Evolutionary conservation across 2,329 filamentous ascomycete genomes (phyloP).

Genomic region (Septoria petroselini): DNA sequence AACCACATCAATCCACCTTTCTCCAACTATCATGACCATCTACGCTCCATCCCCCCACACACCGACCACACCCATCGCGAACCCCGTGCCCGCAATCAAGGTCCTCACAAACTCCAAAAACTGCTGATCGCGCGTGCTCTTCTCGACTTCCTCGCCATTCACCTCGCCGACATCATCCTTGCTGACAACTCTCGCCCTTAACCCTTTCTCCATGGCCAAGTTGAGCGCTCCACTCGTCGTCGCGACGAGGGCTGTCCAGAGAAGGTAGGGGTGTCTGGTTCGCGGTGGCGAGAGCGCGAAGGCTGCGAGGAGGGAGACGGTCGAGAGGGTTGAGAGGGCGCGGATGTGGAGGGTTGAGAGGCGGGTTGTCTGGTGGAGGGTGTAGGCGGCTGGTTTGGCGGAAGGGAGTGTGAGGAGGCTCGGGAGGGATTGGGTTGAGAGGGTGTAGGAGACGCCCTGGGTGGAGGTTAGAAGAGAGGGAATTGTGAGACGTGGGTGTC

Average conservation of each 20-base stretch:
- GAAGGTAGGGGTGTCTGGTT: slow-evolving; percentile 79
- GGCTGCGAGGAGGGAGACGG: slow-evolving; percentile 70
- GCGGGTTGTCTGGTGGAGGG: slow-evolving; percentile 58
- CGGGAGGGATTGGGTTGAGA: slow-evolving; percentile 74
- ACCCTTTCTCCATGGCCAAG: slow-evolving; percentile 32
- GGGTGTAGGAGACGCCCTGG: slow-evolving; percentile 87
- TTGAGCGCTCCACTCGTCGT: slow-evolving; percentile 45
- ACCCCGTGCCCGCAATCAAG: slow-evolving; percentile 44
- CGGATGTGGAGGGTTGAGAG: slow-evolving; percentile 67
- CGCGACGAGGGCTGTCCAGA: slow-evolving; percentile 75
- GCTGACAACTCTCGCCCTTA: slow-evolving; percentile 27
- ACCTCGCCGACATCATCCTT: slow-evolving; percentile 40
- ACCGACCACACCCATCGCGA: slow-evolving; percentile 48
- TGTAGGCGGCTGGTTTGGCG: slow-evolving; percentile 65
- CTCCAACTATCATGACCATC: background rate
- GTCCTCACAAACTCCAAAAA: slow-evolving; percentile 44
- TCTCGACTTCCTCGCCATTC: slow-evolving; percentile 51
- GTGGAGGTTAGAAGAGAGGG: slow-evolving; percentile 9
- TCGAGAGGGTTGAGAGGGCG: slow-evolving; percentile 65
- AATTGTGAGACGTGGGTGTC: too few species aligned
- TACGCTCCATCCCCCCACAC: slow-evolving; percentile 49
- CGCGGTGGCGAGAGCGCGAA: slow-evolving; percentile 72
- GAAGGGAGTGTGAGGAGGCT: slow-evolving; percentile 77
- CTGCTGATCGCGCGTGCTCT: slow-evolving; percentile 44
- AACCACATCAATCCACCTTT: too few species aligned